These are phyloP conservation scores for Saccharomyces hybrid DNA, from an alignment of 1,139 yeast species.

Conservation along the genomic window DNA sequence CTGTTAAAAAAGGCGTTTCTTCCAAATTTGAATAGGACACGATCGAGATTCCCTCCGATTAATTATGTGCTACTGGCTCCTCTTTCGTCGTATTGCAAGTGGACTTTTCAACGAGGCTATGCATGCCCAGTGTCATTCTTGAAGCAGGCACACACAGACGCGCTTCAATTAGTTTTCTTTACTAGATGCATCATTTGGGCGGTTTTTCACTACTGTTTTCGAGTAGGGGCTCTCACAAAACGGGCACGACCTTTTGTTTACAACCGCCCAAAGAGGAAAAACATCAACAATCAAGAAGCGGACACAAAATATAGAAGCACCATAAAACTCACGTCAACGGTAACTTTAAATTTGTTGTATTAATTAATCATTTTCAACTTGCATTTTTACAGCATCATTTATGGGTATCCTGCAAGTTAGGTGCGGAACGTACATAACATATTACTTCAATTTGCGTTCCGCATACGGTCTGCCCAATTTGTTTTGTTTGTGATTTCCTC, in stretches of 20 bases:
- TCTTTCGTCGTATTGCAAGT: background rate
- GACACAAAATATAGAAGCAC: background rate
- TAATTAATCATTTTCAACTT: background rate
- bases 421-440: background rate
- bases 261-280: background rate
- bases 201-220: background rate
- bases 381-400: background rate
- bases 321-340: background rate
- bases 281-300: background rate
- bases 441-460: background rate
- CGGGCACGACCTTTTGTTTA: background rate
- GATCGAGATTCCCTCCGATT: background rate
- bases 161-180: background rate
- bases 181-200: background rate
- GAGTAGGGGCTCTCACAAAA: background rate
- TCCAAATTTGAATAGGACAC: too few relatives aligned
- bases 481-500: background rate
- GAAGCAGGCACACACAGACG: background rate
- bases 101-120: background rate
- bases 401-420: background rate
- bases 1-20: background rate
- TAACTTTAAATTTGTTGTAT: background rate
- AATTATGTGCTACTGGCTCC: background rate
- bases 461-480: background rate
- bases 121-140: background rate